Evolutionary conservation across 1,284 basidiomycete species (phyloP).

Genomic region (Papiliotrema laurentii): DNA sequence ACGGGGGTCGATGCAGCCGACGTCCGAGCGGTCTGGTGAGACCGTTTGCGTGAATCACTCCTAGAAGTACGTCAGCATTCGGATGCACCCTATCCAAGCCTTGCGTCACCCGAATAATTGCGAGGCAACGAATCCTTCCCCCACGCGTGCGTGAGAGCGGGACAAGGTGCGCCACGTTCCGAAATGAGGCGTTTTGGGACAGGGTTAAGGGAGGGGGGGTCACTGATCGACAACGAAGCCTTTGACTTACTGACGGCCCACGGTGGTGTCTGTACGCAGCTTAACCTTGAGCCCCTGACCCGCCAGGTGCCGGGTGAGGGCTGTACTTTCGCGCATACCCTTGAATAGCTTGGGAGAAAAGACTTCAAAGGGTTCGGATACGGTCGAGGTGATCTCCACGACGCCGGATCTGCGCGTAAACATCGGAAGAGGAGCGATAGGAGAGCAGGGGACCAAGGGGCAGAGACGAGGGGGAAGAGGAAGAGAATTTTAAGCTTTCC

Average conservation of each 20-base stretch:
- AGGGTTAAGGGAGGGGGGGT: too few species aligned
- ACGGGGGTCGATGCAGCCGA: neutral
- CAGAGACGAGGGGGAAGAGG: too few species aligned
- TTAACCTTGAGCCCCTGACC: slow-evolving; percentile 49
- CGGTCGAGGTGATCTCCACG: slow-evolving; percentile 31
- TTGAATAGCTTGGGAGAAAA: slow-evolving; percentile 50
- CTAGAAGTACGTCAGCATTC: neutral
- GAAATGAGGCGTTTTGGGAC: slow-evolving; percentile 1
- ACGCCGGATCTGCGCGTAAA: slow-evolving; percentile 25
- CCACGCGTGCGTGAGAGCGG: too few species aligned
- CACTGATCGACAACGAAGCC: too few species aligned
- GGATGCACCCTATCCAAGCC: too few species aligned
- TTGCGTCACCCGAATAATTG: too few species aligned
- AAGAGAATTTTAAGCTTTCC: too few species aligned
- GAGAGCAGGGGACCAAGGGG: too few species aligned
- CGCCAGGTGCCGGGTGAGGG: slow-evolving; percentile 46
- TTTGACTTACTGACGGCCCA: slow-evolving; percentile 33
- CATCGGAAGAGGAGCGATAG: too few species aligned
- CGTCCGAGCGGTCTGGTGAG: neutral
- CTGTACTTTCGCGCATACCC: slow-evolving; percentile 48
- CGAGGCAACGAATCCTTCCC: too few species aligned
- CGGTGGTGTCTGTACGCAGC: slow-evolving; percentile 40
- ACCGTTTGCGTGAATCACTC: neutral
- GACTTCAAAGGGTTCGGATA: slow-evolving; percentile 47
- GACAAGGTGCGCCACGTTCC: too few species aligned